phyloP scores from a whole-genome alignment of 2,329 filamentous ascomycete species.

The Cordyceps javanica region DNA sequence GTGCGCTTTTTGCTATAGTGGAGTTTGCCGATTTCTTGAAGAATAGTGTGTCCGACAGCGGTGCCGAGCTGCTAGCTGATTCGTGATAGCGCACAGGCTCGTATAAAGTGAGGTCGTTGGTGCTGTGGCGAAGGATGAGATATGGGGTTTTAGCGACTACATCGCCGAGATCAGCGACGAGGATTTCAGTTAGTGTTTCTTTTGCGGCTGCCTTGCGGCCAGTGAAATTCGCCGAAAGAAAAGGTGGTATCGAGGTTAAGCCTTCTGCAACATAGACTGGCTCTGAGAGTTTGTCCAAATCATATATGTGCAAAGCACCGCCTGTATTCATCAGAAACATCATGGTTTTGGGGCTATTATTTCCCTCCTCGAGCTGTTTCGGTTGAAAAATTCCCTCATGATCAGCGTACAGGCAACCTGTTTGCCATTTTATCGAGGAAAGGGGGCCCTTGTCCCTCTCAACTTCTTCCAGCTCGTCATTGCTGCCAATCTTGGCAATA shows the following conservation, averaged over 20 bases:
- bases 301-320: slow-evolving; percentile 73
- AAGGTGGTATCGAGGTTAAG: slow-evolving; percentile 69
- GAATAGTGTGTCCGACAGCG: slow-evolving; percentile 52
- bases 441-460: slow-evolving; percentile 55
- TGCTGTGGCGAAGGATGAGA: slow-evolving; percentile 71
- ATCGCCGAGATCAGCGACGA: slow-evolving; percentile 83
- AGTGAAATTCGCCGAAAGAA: slow-evolving; percentile 65
- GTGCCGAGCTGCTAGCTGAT: slow-evolving; percentile 21
- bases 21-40: slow-evolving; percentile 73
- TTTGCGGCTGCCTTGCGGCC: slow-evolving; percentile 63
- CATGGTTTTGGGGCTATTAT: slow-evolving; percentile 46
- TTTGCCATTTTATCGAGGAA: slow-evolving; percentile 65
- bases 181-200: slow-evolving; percentile 69
- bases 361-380: slow-evolving; percentile 33
- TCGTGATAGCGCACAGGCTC: slow-evolving; percentile 60
- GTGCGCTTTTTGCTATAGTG: slow-evolving; percentile 53
- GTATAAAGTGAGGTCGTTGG: slow-evolving; percentile 82
- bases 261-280: slow-evolving; percentile 71
- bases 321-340: slow-evolving; percentile 71
- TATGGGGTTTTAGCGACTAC: slow-evolving; percentile 64
- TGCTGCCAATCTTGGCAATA: slow-evolving; percentile 68
- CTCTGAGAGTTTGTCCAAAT: slow-evolving; percentile 64
- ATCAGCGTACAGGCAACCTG: slow-evolving; percentile 79
- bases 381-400: slow-evolving; percentile 48
- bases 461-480: slow-evolving; percentile 79